Evolutionary conservation across 2,329 filamentous ascomycete genomes (phyloP).

Genomic region (Aspergillus fijiensis): DNA sequence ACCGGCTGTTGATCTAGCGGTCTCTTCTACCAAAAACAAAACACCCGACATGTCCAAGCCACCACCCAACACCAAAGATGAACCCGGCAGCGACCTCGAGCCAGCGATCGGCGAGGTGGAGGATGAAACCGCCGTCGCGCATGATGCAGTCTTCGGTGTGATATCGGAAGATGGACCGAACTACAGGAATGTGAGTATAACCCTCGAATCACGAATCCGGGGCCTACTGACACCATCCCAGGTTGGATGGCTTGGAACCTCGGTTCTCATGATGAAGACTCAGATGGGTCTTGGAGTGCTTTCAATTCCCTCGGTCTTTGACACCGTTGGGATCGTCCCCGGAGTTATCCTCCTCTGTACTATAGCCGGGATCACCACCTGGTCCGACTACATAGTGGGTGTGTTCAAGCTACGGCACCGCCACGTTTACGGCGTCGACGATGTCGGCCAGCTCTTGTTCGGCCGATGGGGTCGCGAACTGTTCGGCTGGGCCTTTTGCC

Average conservation of each 20-base stretch:
- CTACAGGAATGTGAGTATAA: too few relatives aligned
- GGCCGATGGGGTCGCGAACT: slow-evolving; percentile 54
- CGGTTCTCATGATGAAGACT: slow-evolving; percentile 48
- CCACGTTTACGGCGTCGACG: slow-evolving; percentile 58
- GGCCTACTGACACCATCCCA: slow-evolving; percentile 2
- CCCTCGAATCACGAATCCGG: too few relatives aligned
- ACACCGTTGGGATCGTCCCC: slow-evolving; percentile 49
- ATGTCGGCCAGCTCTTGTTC: slow-evolving; percentile 55
- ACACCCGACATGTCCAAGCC: background rate
- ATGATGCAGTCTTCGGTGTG: background rate
- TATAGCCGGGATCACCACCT: slow-evolving; percentile 48
- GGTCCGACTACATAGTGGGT: slow-evolving; percentile 51
- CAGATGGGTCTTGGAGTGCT: slow-evolving; percentile 49
- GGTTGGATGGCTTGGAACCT: slow-evolving; percentile 48
- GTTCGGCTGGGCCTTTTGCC: slow-evolving; percentile 31
- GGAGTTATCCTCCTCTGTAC: slow-evolving; percentile 46
- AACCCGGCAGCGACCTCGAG: background rate
- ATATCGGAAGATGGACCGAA: background rate
- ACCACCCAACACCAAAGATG: background rate
- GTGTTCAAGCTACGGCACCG: slow-evolving; percentile 55
- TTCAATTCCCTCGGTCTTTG: slow-evolving; percentile 48
- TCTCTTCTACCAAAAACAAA: background rate
- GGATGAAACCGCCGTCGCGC: background rate
- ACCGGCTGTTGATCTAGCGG: background rate
- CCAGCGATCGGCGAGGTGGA: background rate